Base-by-base conservation (phyloP, 345 rosid species). In the Syzygium aromaticum region DNA sequence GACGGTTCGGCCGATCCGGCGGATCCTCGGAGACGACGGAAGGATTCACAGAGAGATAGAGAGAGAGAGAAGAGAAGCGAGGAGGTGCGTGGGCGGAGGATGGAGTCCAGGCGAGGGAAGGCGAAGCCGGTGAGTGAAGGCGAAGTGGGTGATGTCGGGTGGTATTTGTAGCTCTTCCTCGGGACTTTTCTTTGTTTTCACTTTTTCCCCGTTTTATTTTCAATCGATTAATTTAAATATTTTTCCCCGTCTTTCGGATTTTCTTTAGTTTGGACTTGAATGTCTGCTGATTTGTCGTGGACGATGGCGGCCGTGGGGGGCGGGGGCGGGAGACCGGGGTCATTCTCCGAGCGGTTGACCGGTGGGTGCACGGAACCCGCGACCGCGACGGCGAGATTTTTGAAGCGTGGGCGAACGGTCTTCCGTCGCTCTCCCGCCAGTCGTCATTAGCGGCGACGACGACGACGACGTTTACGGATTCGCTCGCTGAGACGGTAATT, bases 141-240 rank as follows among this genome's bases (percentile, higher is more conserved):
- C 25, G 33, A 73, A 27, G 1, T 33, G n/a, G 80, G 25, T 11
- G 78, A 19, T 54, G 63, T 25, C 5, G 43, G 78, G 38, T 7
- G 23, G 57, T 7, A 7, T 54, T 54, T 54, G 61, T 56, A 56
- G 27, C 30, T 13, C 8, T 15, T 9, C 5, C 49, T 5, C 7
- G 7, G 82, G 49, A 19, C 8, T 0, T 38, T 38, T 11, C 25
- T 11, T 43, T 40, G 1, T 38, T 64, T 9, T 9, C 3, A 9
- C 0, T 3, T 2, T 7, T 28, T 12, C n/a, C 17, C 33, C 17
- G 0, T 9, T 11, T 19, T 0, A 3, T 0, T 33, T 67, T 67
- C 8, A 64, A 64, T 16, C 30, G 8, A 64, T 30, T 9, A 12
- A 33, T 1, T 30, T 17, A 8, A 12, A 59, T 11, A 5, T 25